phyloP scores from a whole-genome alignment of 352 stramenopile genomes.

The Pythium plurisporium region DNA sequence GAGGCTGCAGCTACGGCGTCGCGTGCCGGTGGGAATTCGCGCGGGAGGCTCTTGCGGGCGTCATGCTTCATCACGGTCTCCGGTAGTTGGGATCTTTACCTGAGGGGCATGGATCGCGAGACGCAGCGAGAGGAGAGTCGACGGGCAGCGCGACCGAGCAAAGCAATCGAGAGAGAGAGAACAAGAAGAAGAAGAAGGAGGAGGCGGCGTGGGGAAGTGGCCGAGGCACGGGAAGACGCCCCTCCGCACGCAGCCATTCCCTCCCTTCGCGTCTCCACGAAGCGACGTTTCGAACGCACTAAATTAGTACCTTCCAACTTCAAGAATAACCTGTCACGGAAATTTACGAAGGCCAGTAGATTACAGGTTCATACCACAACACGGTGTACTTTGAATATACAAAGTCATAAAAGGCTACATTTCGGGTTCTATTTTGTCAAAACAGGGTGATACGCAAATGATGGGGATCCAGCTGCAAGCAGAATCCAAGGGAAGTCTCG shows the following conservation, averaged over 20 bases:
- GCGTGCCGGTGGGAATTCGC: background rate
- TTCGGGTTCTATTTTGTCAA: too few relatives aligned
- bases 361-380: too few relatives aligned
- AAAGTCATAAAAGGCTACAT: too few relatives aligned
- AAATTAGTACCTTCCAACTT: constrained; percentile 22
- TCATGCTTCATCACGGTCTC: constrained; percentile 21
- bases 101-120: background rate
- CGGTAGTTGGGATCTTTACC: background rate
- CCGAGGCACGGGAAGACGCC: background rate
- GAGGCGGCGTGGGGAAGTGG: background rate
- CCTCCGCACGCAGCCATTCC: background rate
- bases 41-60: constrained; percentile 6
- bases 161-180: background rate
- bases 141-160: background rate
- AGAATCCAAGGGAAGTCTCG: constrained; percentile 3
- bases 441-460: background rate
- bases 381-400: too few relatives aligned
- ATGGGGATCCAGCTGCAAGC: background rate
- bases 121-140: constrained; percentile 2
- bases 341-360: too few relatives aligned
- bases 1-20: background rate
- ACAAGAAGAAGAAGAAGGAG: background rate
- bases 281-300: constrained; percentile 7
- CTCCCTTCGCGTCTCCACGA: constrained; percentile 1
- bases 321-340: constrained; percentile 13